Evolutionary conservation across 1,139 yeast species (phyloP).

Genomic region (Yamadazyma buinensis): DNA sequence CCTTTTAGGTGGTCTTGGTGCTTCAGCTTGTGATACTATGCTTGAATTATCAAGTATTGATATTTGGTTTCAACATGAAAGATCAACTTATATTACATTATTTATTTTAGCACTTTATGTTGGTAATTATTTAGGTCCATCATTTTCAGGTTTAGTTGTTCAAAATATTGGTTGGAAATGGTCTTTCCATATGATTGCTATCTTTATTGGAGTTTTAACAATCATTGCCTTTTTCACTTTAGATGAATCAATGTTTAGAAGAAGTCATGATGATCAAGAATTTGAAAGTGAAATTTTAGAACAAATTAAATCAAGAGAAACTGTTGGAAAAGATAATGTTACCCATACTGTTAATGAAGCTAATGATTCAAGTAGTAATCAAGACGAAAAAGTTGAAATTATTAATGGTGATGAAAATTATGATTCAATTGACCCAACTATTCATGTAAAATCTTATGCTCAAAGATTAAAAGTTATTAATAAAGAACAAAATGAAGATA

Average conservation of each 20-base stretch:
- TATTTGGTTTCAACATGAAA: constrained; percentile 46
- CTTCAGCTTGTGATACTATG: constrained; percentile 48
- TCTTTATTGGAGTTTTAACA: constrained; percentile 44
- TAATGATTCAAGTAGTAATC: constrained; percentile 7
- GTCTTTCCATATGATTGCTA: constrained; percentile 43
- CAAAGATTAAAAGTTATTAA: constrained; percentile 35
- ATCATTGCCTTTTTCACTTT: constrained; percentile 37
- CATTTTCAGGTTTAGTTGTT: constrained; percentile 40
- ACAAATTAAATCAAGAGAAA: constrained; percentile 22
- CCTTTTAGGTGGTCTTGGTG: constrained; percentile 39
- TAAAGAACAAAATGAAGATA: constrained; percentile 33
- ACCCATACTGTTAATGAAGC: constrained; percentile 5
- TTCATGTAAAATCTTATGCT: constrained; percentile 29
- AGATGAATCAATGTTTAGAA: constrained; percentile 43
- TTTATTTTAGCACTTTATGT: constrained; percentile 42
- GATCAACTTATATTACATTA: constrained; percentile 36
- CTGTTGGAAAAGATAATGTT: constrained; percentile 4
- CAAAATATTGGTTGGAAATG: constrained; percentile 42
- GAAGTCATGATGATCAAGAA: constrained; percentile 15
- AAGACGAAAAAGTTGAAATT: constrained; percentile 3
- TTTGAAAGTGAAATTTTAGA: constrained; percentile 20
- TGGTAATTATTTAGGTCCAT: constrained; percentile 44
- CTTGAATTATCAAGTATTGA: constrained; percentile 48
- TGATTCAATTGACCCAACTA: constrained; percentile 15
- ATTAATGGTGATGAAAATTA: constrained; percentile 5